Base-by-base conservation (phyloP, 139 green algal genomes). In the Chlorella vulgaris region DNA sequence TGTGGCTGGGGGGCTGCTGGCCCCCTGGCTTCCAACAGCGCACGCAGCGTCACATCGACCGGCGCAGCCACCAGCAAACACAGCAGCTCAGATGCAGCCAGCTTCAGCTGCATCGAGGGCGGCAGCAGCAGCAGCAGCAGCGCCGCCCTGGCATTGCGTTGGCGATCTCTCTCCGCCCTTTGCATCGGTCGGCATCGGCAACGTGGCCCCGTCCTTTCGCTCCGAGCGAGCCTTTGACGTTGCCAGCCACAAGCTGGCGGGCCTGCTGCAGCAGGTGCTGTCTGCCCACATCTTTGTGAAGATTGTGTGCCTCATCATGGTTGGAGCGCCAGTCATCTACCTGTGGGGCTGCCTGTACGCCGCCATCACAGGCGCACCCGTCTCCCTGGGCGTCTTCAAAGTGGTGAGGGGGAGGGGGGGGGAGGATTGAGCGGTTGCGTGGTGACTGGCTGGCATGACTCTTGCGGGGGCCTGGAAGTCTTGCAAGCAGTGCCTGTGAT, bases 301-400 rank as follows among this genome's bases (percentile, higher is more conserved):
- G 65, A 83, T 83, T 4, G n/a, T 83, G 47, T 47, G 65, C 35
- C 62, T 83, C 47, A 43, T 58, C 8, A 35, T 69, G 38, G 50
- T 69, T 21, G 67, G 55, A 1, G 47, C 50, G 6, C 77, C 77
- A 0, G 26, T 83, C 29, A 78, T 80, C 15, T 84, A 18, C 22
- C 58, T 68, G 22, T 28, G 40, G 3, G 78, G 78, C 7, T 71
- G 73, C 38, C 29, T 71, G 28, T 84, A 78, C 24, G 33, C 39
- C 40, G 42, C 36, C 33, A 71, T 81, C 36, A 84, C 69, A 13
- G 80, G 69, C 6, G 35, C 80, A 1, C 69, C 69, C 31, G 22
- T 84, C 18, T 24, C 40, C 21, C 70, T 81, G 18, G 80, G 80
- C 0, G 15, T 84, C 2, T 75, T 81, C 60, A 81, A 81, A 51